phyloP scores from a whole-genome alignment of 1,284 basidiomycete genomes.

The Caloboletus inedulis region DNA sequence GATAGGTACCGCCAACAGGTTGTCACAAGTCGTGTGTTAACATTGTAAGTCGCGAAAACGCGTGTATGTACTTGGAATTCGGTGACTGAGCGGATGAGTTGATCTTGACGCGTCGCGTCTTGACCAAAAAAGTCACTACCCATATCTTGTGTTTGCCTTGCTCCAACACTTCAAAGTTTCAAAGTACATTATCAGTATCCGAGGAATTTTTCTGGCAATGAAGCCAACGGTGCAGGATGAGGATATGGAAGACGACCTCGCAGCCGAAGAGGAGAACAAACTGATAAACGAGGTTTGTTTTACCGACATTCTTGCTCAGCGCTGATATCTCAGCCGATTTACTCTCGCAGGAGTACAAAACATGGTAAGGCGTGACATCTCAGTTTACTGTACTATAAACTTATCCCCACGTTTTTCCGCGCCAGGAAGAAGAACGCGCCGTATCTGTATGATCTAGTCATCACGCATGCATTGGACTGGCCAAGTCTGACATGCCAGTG shows the following conservation, averaged over 20 bases:
- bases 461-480: slow-evolving; percentile 98
- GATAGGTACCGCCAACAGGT: slow-evolving; percentile 7
- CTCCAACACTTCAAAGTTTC: not conserved
- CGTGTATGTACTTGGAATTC: not conserved
- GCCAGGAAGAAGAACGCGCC: slow-evolving; percentile 95
- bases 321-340: slow-evolving; percentile 13
- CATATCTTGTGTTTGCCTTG: not conserved
- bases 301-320: not conserved
- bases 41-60: not conserved
- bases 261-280: slow-evolving; percentile 85
- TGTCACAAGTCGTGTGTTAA: not conserved
- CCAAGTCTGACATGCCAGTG: slow-evolving; percentile 97
- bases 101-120: slow-evolving; percentile 29
- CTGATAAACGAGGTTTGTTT: slow-evolving; percentile 82
- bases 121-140: slow-evolving; percentile 8
- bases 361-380: slow-evolving; percentile 50
- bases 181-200: not conserved
- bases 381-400: not conserved
- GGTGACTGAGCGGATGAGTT: not conserved
- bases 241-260: slow-evolving; percentile 78
- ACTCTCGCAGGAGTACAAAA: slow-evolving; percentile 71
- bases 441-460: slow-evolving; percentile 95
- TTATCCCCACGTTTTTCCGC: slow-evolving; percentile 11
- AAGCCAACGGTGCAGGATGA: slow-evolving; percentile 60
- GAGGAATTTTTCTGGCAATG: slow-evolving; percentile 36